Percentiles rank a stretch among this genome's conserved stretches.
phyloP scores from a whole-genome alignment of 495 filamentous ascomycete genomes.

The Trichoderma virens region DNA sequence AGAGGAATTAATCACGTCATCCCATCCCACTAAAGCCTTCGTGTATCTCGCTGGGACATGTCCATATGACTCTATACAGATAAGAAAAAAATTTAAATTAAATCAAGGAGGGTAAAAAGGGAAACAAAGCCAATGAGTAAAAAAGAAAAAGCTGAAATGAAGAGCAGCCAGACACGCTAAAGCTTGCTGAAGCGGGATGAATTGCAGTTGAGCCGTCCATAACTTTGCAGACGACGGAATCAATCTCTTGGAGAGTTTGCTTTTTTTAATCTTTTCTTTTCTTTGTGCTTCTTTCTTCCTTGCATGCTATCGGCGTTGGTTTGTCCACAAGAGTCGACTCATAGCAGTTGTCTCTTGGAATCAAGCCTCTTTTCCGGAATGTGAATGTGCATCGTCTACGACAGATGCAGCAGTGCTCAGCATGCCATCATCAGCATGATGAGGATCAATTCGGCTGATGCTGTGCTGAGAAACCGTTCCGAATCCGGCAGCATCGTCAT shows the following conservation, averaged over 20 bases:
- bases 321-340: background rate
- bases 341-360: background rate
- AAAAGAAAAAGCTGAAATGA: background rate
- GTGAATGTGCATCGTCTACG: slow-evolving; percentile 22
- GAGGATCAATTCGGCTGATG: slow-evolving; percentile 48
- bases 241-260: background rate
- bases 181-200: background rate
- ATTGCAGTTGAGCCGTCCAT: background rate
- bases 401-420: slow-evolving; percentile 45
- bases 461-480: slow-evolving; percentile 70
- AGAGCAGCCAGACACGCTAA: background rate
- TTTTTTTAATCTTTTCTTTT: no score
- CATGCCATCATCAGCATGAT: slow-evolving; percentile 26
- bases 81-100: slow-evolving; percentile 12
- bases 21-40: slow-evolving; percentile 22
- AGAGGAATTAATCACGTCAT: background rate
- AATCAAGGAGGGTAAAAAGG: background rate
- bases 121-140: background rate
- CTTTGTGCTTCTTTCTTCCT: background rate
- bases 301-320: background rate
- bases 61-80: slow-evolving; percentile 12
- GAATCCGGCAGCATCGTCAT: slow-evolving; percentile 43
- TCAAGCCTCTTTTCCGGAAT: slow-evolving; percentile 4
- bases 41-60: slow-evolving; percentile 11
- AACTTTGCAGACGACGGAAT: background rate